These are phyloP conservation scores for Dicorynia guianensis DNA, from an alignment of 306 rosid species.

Conservation along the genomic window DNA sequence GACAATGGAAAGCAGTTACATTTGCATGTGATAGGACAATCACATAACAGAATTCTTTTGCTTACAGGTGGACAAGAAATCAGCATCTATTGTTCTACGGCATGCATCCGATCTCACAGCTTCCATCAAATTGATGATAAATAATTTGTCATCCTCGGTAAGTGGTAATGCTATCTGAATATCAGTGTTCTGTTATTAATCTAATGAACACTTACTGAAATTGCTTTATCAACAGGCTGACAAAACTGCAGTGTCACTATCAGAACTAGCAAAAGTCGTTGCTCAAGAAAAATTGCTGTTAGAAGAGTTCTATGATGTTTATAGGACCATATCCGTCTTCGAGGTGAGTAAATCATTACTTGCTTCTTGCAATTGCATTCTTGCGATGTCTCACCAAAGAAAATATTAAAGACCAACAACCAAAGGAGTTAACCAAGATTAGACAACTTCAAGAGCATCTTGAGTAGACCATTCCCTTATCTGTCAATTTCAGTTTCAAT, in stretches of 20 bases:
- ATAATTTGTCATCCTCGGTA: slow-evolving; percentile 55
- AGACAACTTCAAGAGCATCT: too few relatives aligned
- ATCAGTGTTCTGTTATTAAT: not conserved
- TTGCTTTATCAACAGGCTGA: slow-evolving; percentile 52
- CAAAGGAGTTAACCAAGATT: not conserved
- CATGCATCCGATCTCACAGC: slow-evolving; percentile 57
- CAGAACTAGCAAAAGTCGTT: slow-evolving; percentile 67
- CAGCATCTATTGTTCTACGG: slow-evolving; percentile 35
- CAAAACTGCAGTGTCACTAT: slow-evolving; percentile 49
- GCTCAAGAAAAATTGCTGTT: slow-evolving; percentile 68
- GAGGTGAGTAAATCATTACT: slow-evolving; percentile 56
- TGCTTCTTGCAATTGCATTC: not conserved
- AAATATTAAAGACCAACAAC: not conserved
- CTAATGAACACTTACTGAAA: not conserved
- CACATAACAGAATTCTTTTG: not conserved
- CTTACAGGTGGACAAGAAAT: slow-evolving; percentile 53
- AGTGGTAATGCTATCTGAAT: not conserved
- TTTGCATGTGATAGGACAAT: not conserved
- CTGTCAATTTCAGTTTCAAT: too few relatives aligned
- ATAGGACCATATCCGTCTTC: slow-evolving; percentile 41
- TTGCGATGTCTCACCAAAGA: not conserved
- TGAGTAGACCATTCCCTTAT: too few relatives aligned
- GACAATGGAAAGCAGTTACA: not conserved
- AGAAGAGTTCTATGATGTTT: slow-evolving; percentile 62
- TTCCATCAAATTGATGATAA: slow-evolving; percentile 53